These are phyloP conservation scores for Blastobotrys proliferans DNA, from an alignment of 1,139 yeast genomes.

Conservation along the genomic window DNA sequence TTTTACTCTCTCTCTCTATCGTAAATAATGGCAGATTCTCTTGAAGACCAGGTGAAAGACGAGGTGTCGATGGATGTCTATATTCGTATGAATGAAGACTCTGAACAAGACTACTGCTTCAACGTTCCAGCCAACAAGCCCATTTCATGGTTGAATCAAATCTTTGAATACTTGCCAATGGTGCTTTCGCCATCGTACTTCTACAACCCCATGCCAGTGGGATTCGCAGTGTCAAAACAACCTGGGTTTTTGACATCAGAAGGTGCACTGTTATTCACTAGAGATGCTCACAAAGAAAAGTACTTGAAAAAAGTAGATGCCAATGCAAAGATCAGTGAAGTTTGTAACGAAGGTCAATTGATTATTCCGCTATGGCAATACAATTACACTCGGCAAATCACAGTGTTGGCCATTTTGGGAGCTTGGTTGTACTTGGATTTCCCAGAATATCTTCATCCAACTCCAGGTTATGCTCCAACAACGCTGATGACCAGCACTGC, in stretches of 20 bases:
- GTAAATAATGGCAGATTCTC: background rate
- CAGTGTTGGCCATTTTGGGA: slow-evolving; percentile 45
- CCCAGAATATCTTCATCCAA: slow-evolving; percentile 84
- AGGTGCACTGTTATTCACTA: slow-evolving; percentile 71
- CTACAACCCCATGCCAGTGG: slow-evolving; percentile 58
- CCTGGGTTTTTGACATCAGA: slow-evolving; percentile 86
- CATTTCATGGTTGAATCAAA: slow-evolving; percentile 54
- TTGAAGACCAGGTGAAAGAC: background rate
- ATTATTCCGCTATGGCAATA: slow-evolving; percentile 75
- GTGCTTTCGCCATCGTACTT: slow-evolving; percentile 77
- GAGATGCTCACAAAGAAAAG: slow-evolving; percentile 48
- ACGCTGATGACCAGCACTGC: slow-evolving; percentile 45
- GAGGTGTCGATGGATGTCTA: slow-evolving; percentile 53
- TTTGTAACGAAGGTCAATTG: slow-evolving; percentile 87
- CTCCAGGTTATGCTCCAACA: slow-evolving; percentile 87
- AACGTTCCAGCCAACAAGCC: slow-evolving; percentile 52
- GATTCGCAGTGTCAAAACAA: slow-evolving; percentile 60
- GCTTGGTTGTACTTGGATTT: slow-evolving; percentile 89
- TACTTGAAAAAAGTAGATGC: slow-evolving; percentile 43
- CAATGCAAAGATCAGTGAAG: slow-evolving; percentile 41
- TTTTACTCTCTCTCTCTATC: background rate
- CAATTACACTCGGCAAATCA: slow-evolving; percentile 46
- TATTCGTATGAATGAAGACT: slow-evolving; percentile 78
- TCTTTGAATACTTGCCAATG: slow-evolving; percentile 66
- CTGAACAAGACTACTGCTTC: slow-evolving; percentile 87